Evolutionary conservation across 2,329 filamentous ascomycete species (phyloP).

Genomic region (Ambrosiella cleistominuta): DNA sequence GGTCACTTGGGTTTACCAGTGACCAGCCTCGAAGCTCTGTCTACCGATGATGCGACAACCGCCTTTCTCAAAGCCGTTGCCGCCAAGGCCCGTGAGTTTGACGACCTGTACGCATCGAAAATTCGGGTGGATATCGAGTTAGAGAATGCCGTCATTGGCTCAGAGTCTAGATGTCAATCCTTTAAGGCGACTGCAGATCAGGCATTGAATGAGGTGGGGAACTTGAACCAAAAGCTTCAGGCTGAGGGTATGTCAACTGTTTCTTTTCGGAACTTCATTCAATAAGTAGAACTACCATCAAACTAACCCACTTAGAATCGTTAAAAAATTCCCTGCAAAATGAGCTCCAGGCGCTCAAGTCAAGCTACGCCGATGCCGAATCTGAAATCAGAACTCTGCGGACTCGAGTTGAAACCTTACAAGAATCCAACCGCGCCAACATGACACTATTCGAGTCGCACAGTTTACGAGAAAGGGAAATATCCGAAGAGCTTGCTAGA

Average conservation of each 20-base stretch:
- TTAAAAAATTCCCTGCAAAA: conserved; percentile 58
- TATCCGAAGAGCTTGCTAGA: conserved; percentile 70
- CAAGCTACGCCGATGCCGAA: conserved; percentile 55
- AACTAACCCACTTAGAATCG: conserved; percentile 40
- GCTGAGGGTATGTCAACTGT: conserved; percentile 48
- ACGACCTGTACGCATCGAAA: conserved; percentile 72
- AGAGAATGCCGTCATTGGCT: conserved; percentile 70
- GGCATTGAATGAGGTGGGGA: conserved; percentile 65
- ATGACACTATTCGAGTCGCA: conserved; percentile 80
- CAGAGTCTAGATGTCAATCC: conserved; percentile 65
- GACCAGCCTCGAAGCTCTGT: conserved; percentile 39
- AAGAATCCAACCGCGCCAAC: conserved; percentile 83
- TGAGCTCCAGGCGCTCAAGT: conserved; percentile 62
- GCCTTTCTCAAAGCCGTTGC: conserved; percentile 58
- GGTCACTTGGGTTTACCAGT: conserved; percentile 53
- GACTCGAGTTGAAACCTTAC: conserved; percentile 68
- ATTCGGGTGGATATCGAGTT: conserved; percentile 80
- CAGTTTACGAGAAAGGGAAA: conserved; percentile 65
- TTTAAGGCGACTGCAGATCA: conserved; percentile 72
- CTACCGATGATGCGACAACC: conserved; percentile 57
- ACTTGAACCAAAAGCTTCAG: conserved; percentile 62
- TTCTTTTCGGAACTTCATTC: too few species aligned
- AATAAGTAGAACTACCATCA: neutral
- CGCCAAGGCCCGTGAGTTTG: conserved; percentile 64
- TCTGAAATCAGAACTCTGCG: conserved; percentile 61